Evolutionary conservation across 164 flowering plant species (phyloP).

Genomic region (Platanus orientalis): DNA sequence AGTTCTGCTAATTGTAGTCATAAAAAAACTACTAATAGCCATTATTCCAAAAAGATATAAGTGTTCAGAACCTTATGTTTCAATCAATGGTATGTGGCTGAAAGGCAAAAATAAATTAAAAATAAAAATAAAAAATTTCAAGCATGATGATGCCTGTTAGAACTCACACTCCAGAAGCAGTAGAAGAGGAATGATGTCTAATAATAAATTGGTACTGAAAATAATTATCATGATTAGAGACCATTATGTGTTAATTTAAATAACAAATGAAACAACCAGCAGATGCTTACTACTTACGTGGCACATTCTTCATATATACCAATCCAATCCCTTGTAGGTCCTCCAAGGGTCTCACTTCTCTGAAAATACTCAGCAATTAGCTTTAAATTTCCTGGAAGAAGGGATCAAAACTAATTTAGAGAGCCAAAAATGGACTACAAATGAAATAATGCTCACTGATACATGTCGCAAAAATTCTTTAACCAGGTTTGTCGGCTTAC

Average conservation of each 20-base stretch:
- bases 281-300: slow-evolving; percentile 64
- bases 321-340: slow-evolving; percentile 85
- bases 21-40: no score
- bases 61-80: no score
- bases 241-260: not conserved
- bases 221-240: not conserved
- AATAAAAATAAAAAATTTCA: not conserved
- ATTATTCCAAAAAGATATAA: no score
- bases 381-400: slow-evolving; percentile 73
- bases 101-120: no score
- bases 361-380: slow-evolving; percentile 89
- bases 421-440: not conserved
- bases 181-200: no score
- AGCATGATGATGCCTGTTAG: no score
- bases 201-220: no score
- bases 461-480: not conserved
- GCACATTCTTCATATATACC: slow-evolving; percentile 95
- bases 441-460: not conserved
- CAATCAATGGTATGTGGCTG: no score
- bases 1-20: no score
- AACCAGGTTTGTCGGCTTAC: not conserved
- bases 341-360: slow-evolving; percentile 82
- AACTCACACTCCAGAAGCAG: no score
- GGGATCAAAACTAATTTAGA: slow-evolving; percentile 6
- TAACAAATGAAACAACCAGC: not conserved